Evolutionary conservation across 2,329 filamentous ascomycete genomes (phyloP), one percentile per base, ranked within the genome.

Genomic region (Aureobasidium melanogenum): DNA sequence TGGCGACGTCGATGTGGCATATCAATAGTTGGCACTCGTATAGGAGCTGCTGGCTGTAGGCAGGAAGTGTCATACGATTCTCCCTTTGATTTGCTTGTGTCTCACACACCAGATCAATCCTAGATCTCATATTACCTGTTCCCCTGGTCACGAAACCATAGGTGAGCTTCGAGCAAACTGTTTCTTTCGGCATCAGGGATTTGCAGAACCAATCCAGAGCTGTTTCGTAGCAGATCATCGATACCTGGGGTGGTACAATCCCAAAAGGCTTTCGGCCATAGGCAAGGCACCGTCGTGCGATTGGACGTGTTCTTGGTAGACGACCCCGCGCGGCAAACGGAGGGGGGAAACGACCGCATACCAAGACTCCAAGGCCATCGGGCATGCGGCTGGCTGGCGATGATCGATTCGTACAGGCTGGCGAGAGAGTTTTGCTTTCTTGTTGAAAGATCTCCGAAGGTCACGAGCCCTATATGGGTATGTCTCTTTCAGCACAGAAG

Each of bases 211-310:
- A 38, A 19, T 26, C 54, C 41, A 57, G 41, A 56, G 38, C 52
- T 34, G 38, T 32, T 56, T 30, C 12, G 52, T 56, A 22, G 34
- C 38, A 17, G 52, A 50, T 50, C 32, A 48, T 48, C 56, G 34
- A 47, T 58, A 58, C 54, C 6, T 59, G 32, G 17, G 7, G 22
- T 47, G 44, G 56, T 59, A 59, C 56, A 22, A 50, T 10, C 14
- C 14, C 44, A 41, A 50, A n/a, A 50, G 22, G 17, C 30, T 59
- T 44, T 59, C 56, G 56, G 56, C 24, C 56, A 44, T 39, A 48
- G 44, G 44, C 56, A 59, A 59, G 56, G 56, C 56, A 59, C 56
- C 43, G 56, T 22, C 17, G n/a, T 50, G 44, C 56, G 44, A 59
- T 59, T 59, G 56, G 56, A 32, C 24, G 44, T 59, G 36, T 39